Base-by-base conservation (phyloP, 768 basidiomycete genomes). In the Collybia sordida region DNA sequence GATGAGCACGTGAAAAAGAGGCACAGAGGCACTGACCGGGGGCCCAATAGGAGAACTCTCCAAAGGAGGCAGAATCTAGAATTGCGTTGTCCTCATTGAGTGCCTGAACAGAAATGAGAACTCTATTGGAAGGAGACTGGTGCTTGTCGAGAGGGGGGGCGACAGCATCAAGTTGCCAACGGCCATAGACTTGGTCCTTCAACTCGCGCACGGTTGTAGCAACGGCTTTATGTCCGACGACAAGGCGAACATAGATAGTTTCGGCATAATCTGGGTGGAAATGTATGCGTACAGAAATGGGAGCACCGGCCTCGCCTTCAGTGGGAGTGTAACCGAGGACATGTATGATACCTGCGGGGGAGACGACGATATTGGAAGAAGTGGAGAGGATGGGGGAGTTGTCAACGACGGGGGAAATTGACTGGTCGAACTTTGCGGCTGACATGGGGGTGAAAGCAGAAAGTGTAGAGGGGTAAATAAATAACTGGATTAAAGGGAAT, bases 181-280 rank as follows among this genome's bases (percentile, higher is more conserved):
- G 69, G 25, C 79, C 81, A 48, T 74, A 74, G 6, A 72, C 66
- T 0, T 72, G 61, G 11, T 70, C 60, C n/a, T 72, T 70, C 0
- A 85, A 60, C 57, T 80, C 76, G 38, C 73, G 72, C 23, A 93
- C 86, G 11, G 77, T 77, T 0, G 91, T 93, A 27, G 73, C 72
- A 21, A 93, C 76, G 2, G 89, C 80, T 54, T 79, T 82, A 51
- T 73, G 65, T 24, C 86, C 90, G 55, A 93, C 74, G 57, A 92
- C 82, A 55, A 93, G 81, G 45, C 91, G 82, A 19, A 92, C 79
- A 51, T 77, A 83, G 31, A 88, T 75, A 5, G 75, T 65, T 47
- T 81, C 79, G 8, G 77, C 71, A 24, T 68, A 67, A 12, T 71
- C 71, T 53, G 73, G 74, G 56, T 71, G 72, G 65, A 87, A 85